Base-by-base conservation (phyloP, 371 early-diverging fungal genomes). In the Mucor ambiguus region DNA sequence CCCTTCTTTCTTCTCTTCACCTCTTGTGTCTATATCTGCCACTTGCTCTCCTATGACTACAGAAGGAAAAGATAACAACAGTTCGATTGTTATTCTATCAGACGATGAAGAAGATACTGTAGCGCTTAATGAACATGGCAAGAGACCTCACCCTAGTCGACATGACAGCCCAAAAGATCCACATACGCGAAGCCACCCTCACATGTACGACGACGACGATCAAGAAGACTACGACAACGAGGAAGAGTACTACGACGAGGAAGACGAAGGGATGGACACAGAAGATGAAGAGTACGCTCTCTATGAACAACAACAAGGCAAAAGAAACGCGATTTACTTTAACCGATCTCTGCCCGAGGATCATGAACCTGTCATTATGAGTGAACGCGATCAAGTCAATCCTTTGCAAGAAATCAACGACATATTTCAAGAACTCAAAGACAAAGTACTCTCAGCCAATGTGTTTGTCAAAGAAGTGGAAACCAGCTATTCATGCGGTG, bases 41-140 rank as follows among this genome's bases (percentile, higher is more conserved):
- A 3, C 52, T 49, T 1, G 22, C 8, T 49, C 49, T 26, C 22
- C 3, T 12, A 52, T 52, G 52, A 52, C 52, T 52, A 52, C 14
- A 52, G 28, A 52, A 52, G 52, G 52, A 28, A 2, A 28, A 52
- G 52, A 52, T 3, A 24, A 52, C 16, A 28, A 52, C 24, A 54
- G 52, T 59, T 26, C 22, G 8, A 37, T 66, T 20, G 52, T 52
- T 49, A 59, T 66, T 54, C 16, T 49, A 38, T 59, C 66, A 33
- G 58, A 54, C 48, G 61, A 63, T 57, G 58, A 64, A n/a, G 64
- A 64, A 58, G 37, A 60, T 16, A 32, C 20, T 44, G 16, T 41
- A 22, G 29, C 30, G 8, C 9, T 56, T 3, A 63, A 63, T 55
- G 33, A 56, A 22, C 41, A 56, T 14, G 57, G 57, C n/a, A 63